Base-by-base conservation (phyloP, 257 asterid species). In the Solanum tarijense region DNA sequence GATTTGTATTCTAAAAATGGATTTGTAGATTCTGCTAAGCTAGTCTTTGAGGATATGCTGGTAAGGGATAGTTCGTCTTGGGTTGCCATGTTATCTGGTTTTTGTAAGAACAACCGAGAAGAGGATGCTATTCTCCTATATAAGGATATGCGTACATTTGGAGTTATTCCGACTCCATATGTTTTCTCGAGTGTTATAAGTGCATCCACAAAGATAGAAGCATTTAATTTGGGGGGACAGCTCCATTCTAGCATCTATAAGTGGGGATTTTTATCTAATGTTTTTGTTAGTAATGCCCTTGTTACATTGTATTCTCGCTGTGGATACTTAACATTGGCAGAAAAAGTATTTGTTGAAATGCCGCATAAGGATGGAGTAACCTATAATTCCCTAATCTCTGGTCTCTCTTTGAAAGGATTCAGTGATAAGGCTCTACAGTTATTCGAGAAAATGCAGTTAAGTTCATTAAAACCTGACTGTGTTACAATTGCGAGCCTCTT, bases 61-160 rank as follows among this genome's bases (percentile, higher is more conserved):
- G 72, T 87, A 8, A 93, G 94, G 91, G 96, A 94, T 74, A 95
- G 96, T 90, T 95, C 92, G 84, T 92, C 98, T 88, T 94, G 98
- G 99, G 97, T 96, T 90, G 97, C 98, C 84, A 95, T 95, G 94
- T 89, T 94, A 87, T 93, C 98, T 20, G 97, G 98, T 87, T 93
- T 95, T 89, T 94, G 98, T 20, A 92, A 89, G 48, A 95, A 91
- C 87, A 88, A 85, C 34, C 90, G 73, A 36, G 95, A 91, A 76
- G 71, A 91, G 72, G 95, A 91, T 46, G 92, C 92, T 84, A 89
- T 96, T 87, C 88, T 75, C 46, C 94, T 96, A 66, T 96, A 96
- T 73, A 75, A 88, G 86, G 94, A 95, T 89, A 95, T 96, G 97
- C 92, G 96, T 34, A 94, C 87, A 88, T 90, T 86, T 68, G 98